Base-by-base conservation (phyloP, 257 asterid genomes). In the Solanum sejunctum region DNA sequence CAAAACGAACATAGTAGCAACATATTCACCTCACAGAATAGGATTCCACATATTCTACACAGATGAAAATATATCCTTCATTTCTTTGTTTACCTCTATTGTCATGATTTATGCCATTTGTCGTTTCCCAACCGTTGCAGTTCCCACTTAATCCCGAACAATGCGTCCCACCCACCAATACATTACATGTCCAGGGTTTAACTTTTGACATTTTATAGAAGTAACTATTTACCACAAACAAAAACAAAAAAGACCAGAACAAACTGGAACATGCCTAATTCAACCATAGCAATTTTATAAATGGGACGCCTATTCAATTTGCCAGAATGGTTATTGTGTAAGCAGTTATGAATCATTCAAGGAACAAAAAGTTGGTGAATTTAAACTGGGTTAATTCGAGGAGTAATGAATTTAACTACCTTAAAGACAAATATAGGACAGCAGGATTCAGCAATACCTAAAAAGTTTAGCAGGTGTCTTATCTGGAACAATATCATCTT, bases 401-500 rank as follows among this genome's bases (percentile, higher is more conserved):
- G 82, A 49, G 23, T 75, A 49, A 75, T 75, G 43, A 9, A 75
- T 12, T 9, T 23, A 13, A 23, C 61, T 7, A 12, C 81, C 58
- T 45, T 49, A 49, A 75, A 75, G 45, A 2, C 61, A 67, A 75
- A 52, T 60, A 84, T 71, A 64, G 75, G 15, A 88, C 13, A 43
- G 83, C 54, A 72, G 23, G 84, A 20, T 21, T 58, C 85, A 80
- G 85, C 39, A 70, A 56, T 83, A 97, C 99, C 98, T 90, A 84
- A 84, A 95, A 57, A 95, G 93, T 86, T 92, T 92, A 54, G 99
- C 88, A 52, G 97, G 90, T 80, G 98, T 93, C 90, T 89, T 93
- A 89, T 97, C 98, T 6, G 96, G 94, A 84, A 94, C 84, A 85
- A 97, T 89, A 87, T 97, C 99, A 89, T 97, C 99, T 89, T 94